These are phyloP conservation scores for Dictyostelium brefeldianum DNA, from an alignment of 78 protist species.

Conservation along the genomic window DNA sequence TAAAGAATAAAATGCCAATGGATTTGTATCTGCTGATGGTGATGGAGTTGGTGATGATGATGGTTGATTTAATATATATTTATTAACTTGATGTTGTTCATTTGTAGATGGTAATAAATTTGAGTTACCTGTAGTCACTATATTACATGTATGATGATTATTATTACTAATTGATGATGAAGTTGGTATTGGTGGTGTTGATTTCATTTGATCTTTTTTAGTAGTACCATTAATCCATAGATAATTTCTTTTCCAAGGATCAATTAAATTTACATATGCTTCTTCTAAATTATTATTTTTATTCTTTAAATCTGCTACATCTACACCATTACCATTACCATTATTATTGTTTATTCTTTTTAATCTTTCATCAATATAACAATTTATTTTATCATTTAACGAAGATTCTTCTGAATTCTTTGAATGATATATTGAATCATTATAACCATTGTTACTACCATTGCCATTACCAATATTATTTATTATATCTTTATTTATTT, in stretches of 20 bases:
- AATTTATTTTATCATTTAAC: conserved; percentile 46
- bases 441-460: neutral
- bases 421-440: neutral
- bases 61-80: neutral
- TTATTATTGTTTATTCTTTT: neutral
- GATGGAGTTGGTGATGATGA: conserved; percentile 2
- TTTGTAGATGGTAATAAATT: neutral
- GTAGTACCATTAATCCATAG: conserved; percentile 32
- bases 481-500: conserved; percentile 17
- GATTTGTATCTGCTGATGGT: neutral
- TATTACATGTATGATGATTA: no score
- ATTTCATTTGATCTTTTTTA: neutral
- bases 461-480: neutral
- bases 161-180: neutral
- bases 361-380: conserved; percentile 17
- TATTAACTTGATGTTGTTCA: neutral
- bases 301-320: neutral
- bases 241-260: conserved; percentile 26
- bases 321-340: neutral
- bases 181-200: neutral
- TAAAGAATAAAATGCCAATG: conserved; percentile 42
- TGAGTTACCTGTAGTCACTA: no score
- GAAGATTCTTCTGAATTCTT: conserved; percentile 35
- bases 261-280: conserved; percentile 36
- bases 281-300: conserved; percentile 13